Base-by-base conservation (phyloP, 2,329 filamentous ascomycete genomes). In the Pseudogymnoascus sp. region DNA sequence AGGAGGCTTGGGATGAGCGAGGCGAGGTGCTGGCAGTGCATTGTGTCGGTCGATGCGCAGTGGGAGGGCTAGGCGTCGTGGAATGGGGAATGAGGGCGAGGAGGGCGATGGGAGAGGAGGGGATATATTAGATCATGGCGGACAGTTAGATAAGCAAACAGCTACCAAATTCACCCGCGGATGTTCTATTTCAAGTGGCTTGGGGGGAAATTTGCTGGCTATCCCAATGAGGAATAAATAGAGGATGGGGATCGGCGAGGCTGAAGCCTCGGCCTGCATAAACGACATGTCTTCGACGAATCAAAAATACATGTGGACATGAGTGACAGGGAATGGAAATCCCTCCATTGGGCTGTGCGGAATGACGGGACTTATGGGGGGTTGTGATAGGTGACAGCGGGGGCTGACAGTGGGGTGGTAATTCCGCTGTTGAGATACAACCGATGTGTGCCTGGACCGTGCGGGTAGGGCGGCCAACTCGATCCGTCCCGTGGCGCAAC, bases 101-200 rank as follows among this genome's bases (percentile, higher is more conserved):
- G 39, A 42, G 15, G 39, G 15, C 9, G 39, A 42, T 21, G 21
- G 21, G 21, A 3, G 3, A 9, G 2, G 15, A 40, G 15, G 15
- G 39, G 15, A 42, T 42, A 21, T 77, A 76, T 9, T 21, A 42
- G 35, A 21, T 42, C 9, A 42, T 9, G 9, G 21, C 21, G 21
- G 21, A 21, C 21, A 21, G 21, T 21, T 21, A 21, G 21, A 21
- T 21, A 21, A 21, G 21, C 21, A 3, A 21, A 21, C 21, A 4
- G 1, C 21, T 21, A 4, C 21, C 21, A 21, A 21, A 21, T 21
- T 21, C 21, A 21, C 2, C 21, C 21, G 21, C 21, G 21, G 21
- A 21, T 3, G 21, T 21, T 21, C 21, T 21, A 21, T 21, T 21
- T 21, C 21, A 21, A 21, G 21, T 21, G 21, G 21, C 21, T 21